phyloP scores from a whole-genome alignment of 2,329 filamentous ascomycete species.

The Aspergillus flavus region DNA sequence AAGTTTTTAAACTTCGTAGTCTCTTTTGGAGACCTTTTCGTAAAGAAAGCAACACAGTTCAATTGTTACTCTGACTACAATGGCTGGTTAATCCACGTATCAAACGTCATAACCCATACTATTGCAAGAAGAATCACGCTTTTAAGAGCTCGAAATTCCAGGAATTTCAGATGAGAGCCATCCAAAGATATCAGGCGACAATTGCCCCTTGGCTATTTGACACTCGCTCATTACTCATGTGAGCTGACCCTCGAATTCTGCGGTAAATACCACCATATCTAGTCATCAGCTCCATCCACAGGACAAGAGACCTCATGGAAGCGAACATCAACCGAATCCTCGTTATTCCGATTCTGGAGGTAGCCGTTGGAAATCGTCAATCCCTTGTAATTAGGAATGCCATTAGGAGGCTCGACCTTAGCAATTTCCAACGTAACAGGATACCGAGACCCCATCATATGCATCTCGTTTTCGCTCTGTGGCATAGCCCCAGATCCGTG shows the following conservation, averaged over 20 bases:
- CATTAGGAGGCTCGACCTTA: background rate
- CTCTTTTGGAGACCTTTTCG: no score
- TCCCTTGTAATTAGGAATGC: background rate
- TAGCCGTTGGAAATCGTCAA: background rate
- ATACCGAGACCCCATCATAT: background rate
- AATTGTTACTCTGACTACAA: no score
- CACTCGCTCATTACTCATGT: background rate
- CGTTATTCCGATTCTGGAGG: background rate
- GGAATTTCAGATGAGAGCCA: background rate
- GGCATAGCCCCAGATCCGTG: background rate
- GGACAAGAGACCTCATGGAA: background rate
- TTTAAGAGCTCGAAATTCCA: background rate
- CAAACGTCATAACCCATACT: background rate
- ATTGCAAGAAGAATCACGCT: background rate
- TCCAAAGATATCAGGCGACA: background rate
- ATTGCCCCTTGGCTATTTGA: background rate
- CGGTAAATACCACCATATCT: background rate
- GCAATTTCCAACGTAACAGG: constrained; percentile 1
- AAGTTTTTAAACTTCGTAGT: no score
- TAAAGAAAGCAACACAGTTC: no score
- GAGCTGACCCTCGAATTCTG: background rate
- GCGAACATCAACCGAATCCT: background rate
- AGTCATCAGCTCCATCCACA: background rate
- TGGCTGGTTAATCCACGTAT: no score
- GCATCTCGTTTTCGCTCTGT: background rate